Percentiles rank a stretch among this genome's conserved stretches.
These are phyloP conservation scores for Oryza rufipogon DNA, from an alignment of 176 grass and related monocot genomes.

Conservation along the genomic window DNA sequence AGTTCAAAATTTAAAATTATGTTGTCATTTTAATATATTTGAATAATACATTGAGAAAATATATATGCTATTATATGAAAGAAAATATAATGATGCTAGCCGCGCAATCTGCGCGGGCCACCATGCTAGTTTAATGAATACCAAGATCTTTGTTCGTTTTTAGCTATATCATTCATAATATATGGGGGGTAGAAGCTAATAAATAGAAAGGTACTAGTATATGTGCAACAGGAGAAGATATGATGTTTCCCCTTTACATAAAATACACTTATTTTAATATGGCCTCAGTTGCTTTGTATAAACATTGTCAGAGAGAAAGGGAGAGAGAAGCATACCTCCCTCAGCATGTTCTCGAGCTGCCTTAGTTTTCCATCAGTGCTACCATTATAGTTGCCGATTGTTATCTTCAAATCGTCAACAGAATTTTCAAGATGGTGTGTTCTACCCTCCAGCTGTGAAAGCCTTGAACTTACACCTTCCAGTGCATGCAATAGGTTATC, in stretches of 20 bases:
- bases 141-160: neutral
- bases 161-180: neutral
- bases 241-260: neutral
- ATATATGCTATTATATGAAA: too few relatives aligned
- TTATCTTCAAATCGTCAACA: constrained; percentile 74
- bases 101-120: too few relatives aligned
- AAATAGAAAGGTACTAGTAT: neutral
- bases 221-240: neutral
- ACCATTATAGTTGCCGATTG: constrained; percentile 70
- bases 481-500: constrained; percentile 80
- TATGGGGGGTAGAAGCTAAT: neutral
- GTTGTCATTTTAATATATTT: too few relatives aligned
- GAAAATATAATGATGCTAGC: too few relatives aligned
- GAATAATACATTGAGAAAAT: too few relatives aligned
- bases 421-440: constrained; percentile 75
- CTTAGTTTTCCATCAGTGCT: constrained; percentile 85
- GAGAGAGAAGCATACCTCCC: constrained; percentile 55
- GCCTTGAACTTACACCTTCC: constrained; percentile 75
- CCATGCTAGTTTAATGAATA: neutral
- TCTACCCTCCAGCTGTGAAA: constrained; percentile 74
- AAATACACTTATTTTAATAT: neutral
- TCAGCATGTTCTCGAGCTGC: constrained; percentile 86
- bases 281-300: neutral
- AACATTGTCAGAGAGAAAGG: neutral
- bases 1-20: too few relatives aligned